A percentile compares a stretch with the other conserved stretches of the same genome.
phyloP scores from a whole-genome alignment of 306 rosid species.

The Quercus cerris region DNA sequence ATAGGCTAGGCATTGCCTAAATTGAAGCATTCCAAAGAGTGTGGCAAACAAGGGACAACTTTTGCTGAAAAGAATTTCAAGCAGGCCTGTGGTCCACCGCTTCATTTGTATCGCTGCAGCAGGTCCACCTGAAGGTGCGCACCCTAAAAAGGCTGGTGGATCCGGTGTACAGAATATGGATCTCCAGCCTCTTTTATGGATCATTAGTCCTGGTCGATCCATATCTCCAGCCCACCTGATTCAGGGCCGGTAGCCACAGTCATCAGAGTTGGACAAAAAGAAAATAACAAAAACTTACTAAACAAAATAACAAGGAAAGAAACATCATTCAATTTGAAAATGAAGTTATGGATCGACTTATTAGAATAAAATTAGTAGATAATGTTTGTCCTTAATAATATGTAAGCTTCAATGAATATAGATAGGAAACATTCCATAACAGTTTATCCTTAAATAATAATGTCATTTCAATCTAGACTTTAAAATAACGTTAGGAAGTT shows the following conservation, averaged over 20 bases:
- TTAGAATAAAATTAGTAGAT: too few relatives aligned
- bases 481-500: too few relatives aligned
- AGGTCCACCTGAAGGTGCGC: constrained; percentile 38
- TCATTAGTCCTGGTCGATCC: constrained; percentile 33
- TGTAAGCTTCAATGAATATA: too few relatives aligned
- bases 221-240: constrained; percentile 35
- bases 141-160: constrained; percentile 43
- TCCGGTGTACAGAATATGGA: constrained; percentile 13
- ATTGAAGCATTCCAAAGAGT: constrained; percentile 21
- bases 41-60: constrained; percentile 24
- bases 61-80: constrained; percentile 35
- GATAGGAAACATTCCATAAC: too few relatives aligned
- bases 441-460: too few relatives aligned
- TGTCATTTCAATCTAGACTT: too few relatives aligned
- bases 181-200: constrained; percentile 38
- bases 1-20: constrained; percentile 36
- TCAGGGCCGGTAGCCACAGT: neutral
- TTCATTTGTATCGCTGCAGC: constrained; percentile 28
- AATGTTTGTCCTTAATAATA: too few relatives aligned
- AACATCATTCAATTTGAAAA: too few relatives aligned
- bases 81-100: constrained; percentile 42
- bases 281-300: neutral
- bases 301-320: neutral
- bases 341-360: too few relatives aligned
- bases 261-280: neutral